A percentile compares a stretch with the other conserved stretches of the same genome.
Conservation (phyloP, 345 rosid genomes). For the Hypericum perforatum region DNA sequence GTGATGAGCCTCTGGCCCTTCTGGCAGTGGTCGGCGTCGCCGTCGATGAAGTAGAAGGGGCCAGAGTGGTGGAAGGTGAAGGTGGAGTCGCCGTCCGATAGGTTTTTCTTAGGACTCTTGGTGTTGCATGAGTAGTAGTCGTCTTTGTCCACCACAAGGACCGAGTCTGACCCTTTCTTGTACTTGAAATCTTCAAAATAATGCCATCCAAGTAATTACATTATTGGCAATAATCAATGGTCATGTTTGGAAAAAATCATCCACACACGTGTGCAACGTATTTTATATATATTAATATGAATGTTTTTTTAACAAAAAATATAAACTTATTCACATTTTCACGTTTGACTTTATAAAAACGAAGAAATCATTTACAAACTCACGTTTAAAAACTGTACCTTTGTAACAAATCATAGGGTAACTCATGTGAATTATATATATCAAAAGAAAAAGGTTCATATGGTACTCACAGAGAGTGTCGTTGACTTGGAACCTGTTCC, state of each 20-base stretch:
- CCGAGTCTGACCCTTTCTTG: conserved; percentile 61
- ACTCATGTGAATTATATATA: no score
- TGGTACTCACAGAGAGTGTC: conserved; percentile 55
- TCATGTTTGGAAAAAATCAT: no score
- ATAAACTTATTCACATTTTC: no score
- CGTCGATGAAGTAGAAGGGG: conserved; percentile 73
- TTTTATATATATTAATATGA: no score
- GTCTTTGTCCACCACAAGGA: conserved; percentile 43
- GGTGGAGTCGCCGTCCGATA: conserved; percentile 48
- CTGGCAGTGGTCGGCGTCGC: conserved; percentile 51
- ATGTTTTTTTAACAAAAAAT: no score
- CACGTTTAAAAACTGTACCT: no score
- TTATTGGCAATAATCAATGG: background rate
- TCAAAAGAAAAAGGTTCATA: no score
- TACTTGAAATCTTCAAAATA: conserved; percentile 56
- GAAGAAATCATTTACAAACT: no score
- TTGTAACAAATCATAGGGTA: no score
- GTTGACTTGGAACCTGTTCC: conserved; percentile 71
- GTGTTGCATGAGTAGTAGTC: conserved; percentile 52
- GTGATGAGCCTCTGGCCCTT: conserved; percentile 50
- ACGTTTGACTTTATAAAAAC: no score
- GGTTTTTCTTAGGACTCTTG: conserved; percentile 32
- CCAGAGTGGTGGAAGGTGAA: conserved; percentile 58
- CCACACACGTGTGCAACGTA: no score
- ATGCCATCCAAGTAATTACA: background rate